These are phyloP conservation scores for Monosporascus sp. DNA, from an alignment of 2,329 filamentous ascomycete species.

Conservation along the genomic window DNA sequence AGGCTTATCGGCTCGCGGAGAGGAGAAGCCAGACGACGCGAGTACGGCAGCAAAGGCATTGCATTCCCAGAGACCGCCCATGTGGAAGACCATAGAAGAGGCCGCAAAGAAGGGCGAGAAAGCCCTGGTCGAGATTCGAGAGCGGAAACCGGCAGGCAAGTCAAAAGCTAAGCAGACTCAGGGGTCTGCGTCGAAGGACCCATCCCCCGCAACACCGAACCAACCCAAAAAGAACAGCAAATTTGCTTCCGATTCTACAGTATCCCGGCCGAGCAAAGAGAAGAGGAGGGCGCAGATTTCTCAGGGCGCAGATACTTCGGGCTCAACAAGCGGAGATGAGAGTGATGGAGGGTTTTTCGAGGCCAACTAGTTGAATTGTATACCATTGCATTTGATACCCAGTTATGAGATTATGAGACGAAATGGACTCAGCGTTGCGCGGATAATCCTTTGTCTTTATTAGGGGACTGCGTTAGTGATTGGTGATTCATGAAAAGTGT, in stretches of 20 bases:
- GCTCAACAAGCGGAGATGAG: conserved; percentile 33
- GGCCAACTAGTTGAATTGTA: conserved; percentile 14
- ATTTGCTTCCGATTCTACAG: conserved; percentile 5
- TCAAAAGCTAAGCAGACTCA: conserved; percentile 5
- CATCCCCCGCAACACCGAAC: conserved; percentile 5
- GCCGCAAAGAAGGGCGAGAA: conserved; percentile 39
- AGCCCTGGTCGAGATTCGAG: conserved; percentile 20
- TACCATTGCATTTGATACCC: not conserved
- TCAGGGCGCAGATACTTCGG: conserved; percentile 21
- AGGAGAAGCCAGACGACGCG: conserved; percentile 34
- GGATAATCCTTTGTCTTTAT: not conserved
- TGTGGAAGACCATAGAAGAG: conserved; percentile 64
- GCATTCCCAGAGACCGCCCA: conserved; percentile 45
- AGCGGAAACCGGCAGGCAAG: conserved; percentile 17
- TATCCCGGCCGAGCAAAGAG: conserved; percentile 13
- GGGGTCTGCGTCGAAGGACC: conserved; percentile 6
- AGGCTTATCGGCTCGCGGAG: conserved; percentile 27
- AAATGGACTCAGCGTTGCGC: not conserved
- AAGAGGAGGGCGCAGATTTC: conserved; percentile 29
- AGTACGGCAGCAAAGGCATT: conserved; percentile 37
- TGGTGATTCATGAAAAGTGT: not conserved
- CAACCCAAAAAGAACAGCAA: conserved; percentile 10
- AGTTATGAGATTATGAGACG: not conserved
- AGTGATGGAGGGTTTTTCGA: conserved; percentile 58
- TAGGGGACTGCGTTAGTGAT: not conserved